Base-by-base conservation (phyloP, 306 rosid genomes). In the Citrullus colocynthis region DNA sequence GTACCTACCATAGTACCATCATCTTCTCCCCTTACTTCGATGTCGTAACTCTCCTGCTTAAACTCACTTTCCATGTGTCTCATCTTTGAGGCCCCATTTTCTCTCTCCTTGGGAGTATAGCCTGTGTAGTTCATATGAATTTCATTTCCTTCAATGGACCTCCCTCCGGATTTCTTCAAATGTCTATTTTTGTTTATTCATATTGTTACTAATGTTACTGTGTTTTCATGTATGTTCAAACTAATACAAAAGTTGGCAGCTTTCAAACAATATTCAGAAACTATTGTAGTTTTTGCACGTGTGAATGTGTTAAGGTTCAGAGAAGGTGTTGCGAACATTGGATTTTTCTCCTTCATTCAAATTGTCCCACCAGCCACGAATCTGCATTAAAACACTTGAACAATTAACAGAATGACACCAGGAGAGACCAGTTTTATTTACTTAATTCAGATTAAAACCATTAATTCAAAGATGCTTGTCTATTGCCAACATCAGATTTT, bases 281-380 rank as follows among this genome's bases (percentile, higher is more conserved):
- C 52, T 41, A 66, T 10, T 39, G 32, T n/a, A 41, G 30, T 41
- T 39, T 67, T 41, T 67, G 54, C 74, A 39, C 10, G 52, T 39
- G 54, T 39, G 73, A 4, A 67, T 67, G 74, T 66, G 73, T 39
- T 66, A 16, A 24, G 73, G 51, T 66, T 66, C 73, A 66, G 73
- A 64, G 71, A 34, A 64, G 14, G 71, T 15, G n/a, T 41, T 79
- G 82, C 97, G 32, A 60, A 92, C 98, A 76, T 87, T 87, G 64
- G 90, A 85, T 75, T 88, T 94, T 86, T 92, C 97, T 83, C 82
- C 85, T 80, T 86, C 87, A 75, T 84, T 85, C 91, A 94, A 80
- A 82, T 84, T 83, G 81, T 89, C 91, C 98, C 98, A 94, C 98
- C 98, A 94, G 66, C 98, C 97, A 85, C 73, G 55, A 75, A 83